phyloP scores from a whole-genome alignment of 768 basidiomycete genomes.

The Chalciporus sphaerocephalus region DNA sequence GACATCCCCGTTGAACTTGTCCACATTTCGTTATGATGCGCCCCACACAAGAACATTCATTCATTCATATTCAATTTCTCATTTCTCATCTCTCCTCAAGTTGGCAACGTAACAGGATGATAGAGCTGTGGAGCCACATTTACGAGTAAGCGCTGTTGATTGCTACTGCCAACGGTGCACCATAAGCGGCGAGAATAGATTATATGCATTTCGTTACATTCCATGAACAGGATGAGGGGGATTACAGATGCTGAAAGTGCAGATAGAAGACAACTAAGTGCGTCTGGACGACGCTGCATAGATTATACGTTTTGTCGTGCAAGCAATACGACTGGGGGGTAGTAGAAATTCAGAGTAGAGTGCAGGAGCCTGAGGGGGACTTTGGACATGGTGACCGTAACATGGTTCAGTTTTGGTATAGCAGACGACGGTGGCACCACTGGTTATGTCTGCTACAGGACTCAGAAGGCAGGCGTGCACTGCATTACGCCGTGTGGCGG shows the following conservation, averaged over 20 bases:
- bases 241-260: neutral
- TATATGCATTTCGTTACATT: neutral
- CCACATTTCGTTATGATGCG: too few relatives aligned
- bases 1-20: too few relatives aligned
- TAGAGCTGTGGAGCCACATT: slow-evolving; percentile 6
- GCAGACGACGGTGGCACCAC: neutral
- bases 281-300: neutral
- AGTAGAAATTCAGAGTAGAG: too few relatives aligned
- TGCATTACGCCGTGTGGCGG: neutral
- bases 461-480: neutral
- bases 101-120: neutral
- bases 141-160: slow-evolving; percentile 4
- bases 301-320: slow-evolving; percentile 3
- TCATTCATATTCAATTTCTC: too few relatives aligned
- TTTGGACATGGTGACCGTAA: too few relatives aligned
- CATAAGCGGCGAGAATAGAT: neutral
- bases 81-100: neutral
- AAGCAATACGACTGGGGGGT: neutral
- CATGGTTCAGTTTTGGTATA: neutral
- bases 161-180: neutral
- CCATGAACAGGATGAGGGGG: neutral
- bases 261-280: neutral
- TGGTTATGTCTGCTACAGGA: too few relatives aligned
- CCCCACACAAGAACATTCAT: too few relatives aligned
- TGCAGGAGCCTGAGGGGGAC: too few relatives aligned